Base-by-base conservation (phyloP, 441 rosid genomes). In the Pelargonium cotyledonis region DNA sequence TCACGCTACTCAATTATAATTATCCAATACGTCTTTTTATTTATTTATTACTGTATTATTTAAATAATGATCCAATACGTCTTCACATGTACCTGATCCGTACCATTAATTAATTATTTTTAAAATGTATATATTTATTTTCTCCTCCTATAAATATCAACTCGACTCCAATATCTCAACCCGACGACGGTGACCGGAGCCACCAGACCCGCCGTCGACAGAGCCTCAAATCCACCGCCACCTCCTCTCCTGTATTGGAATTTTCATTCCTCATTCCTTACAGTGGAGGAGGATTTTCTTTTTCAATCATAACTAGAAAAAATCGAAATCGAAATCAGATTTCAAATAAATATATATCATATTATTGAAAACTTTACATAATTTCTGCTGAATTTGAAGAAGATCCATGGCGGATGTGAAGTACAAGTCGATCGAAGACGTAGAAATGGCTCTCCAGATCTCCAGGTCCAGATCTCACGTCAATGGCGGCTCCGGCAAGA, bases 361-460 rank as follows among this genome's bases (percentile, higher is more conserved):
- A 26, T 26, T 1, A 41, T 41, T 41, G 8, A 41, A 41, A 41
- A 6, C 1, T 41, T 0, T 47, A 12, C 5, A 47, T 11, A 47
- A 11, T 12, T 2, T n/a, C 1, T 47, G n/a, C 6, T 15, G 55
- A 8, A 47, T 47, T 47, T 35, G 18, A 58, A 16, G 26, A 35
- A 15, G 51, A 46, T 14, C 60, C 53, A 47, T 60, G 21, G 81
- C 73, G 2, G 79, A 65, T 60, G 9, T 2, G 16, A 29, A 21
- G 71, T 67, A 2, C 64, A 71, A 55, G 53, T 63, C 16, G 79
- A 68, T 35, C 55, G 72, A 66, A 8, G 79, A 78, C 35, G 71
- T 72, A n/a, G 85, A 85, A 12, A 70, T 72, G 73, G 81, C 82
- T 66, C 77, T 86, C 55, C 79, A 69, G 72, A 80, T 81, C 75